Evolutionary conservation across 2,329 filamentous ascomycete species (phyloP).

Genomic region (Fusarium robinianum): DNA sequence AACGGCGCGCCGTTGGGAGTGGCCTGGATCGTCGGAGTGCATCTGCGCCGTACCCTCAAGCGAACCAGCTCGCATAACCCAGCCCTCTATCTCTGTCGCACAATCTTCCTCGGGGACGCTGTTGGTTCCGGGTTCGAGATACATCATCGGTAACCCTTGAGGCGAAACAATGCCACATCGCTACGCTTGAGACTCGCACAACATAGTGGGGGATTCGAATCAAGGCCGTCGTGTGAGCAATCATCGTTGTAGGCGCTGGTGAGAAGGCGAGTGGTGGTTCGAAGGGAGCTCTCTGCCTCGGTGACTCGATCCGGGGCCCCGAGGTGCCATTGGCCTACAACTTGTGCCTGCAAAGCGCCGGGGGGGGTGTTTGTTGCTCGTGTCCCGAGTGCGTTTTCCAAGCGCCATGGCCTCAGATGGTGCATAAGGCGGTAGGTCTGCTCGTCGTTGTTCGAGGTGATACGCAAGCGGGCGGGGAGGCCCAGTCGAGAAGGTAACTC

Average conservation of each 20-base stretch:
- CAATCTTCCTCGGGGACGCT: conserved; percentile 8
- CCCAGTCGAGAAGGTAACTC: too few relatives aligned
- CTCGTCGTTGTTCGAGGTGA: conserved; percentile 5
- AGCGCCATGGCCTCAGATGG: conserved; percentile 21
- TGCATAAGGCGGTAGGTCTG: conserved; percentile 10
- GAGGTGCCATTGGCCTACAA: conserved; percentile 8
- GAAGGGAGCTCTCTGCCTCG: conserved; percentile 5
- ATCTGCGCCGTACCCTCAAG: too few relatives aligned
- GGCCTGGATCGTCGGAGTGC: conserved; percentile 16
- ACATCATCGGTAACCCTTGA: conserved; percentile 4
- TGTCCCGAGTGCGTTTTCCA: conserved; percentile 6
- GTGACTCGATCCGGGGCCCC: conserved; percentile 10
- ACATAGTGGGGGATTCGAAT: conserved; percentile 7
- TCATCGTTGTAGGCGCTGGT: conserved; percentile 2
- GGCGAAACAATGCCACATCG: conserved; percentile 9
- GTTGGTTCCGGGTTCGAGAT: conserved; percentile 14
- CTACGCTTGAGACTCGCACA: conserved; percentile 20
- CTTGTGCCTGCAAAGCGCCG: too few relatives aligned
- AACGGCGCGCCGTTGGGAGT: conserved; percentile 21
- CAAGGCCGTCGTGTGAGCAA: conserved; percentile 13
- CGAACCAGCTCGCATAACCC: conserved; percentile 20
- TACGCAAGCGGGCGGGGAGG: too few relatives aligned
- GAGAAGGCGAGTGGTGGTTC: conserved; percentile 6
- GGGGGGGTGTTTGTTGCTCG: conserved; percentile 3
- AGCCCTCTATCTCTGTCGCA: conserved; percentile 8